Evolutionary conservation across 1,284 basidiomycete species (phyloP).

Genomic region (Fistulina hepatica): DNA sequence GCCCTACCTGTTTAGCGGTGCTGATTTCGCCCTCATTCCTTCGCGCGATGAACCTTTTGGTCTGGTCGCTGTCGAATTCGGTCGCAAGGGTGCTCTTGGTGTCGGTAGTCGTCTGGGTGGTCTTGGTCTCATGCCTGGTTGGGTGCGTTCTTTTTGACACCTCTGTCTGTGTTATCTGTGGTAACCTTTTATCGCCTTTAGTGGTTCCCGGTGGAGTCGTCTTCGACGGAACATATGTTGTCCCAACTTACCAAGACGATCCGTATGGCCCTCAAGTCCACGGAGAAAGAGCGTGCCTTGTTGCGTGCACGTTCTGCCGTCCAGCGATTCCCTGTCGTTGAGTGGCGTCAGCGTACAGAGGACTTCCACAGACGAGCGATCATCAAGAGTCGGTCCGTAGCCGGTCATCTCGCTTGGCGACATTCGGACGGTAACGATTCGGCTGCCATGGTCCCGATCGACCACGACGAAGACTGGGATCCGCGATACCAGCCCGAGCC

Average conservation of each 20-base stretch:
- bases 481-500: conserved; percentile 29
- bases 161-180: conserved; percentile 8
- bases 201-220: conserved; percentile 94
- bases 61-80: conserved; percentile 88
- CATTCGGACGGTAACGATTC: conserved; percentile 53
- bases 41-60: conserved; percentile 92
- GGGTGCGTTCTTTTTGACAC: conserved; percentile 46
- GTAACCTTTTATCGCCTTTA: conserved; percentile 24
- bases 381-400: conserved; percentile 50
- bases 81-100: conserved; percentile 87
- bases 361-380: conserved; percentile 86
- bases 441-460: conserved; percentile 25
- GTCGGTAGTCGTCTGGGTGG: conserved; percentile 87
- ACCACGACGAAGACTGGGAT: conserved; percentile 35
- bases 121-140: conserved; percentile 91
- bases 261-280: conserved; percentile 83
- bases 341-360: conserved; percentile 89
- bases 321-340: conserved; percentile 89
- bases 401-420: conserved; percentile 70
- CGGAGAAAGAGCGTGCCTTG: conserved; percentile 79
- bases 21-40: conserved; percentile 86
- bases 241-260: conserved; percentile 90
- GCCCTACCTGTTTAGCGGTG: conserved; percentile 84
- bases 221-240: conserved; percentile 81
- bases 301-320: conserved; percentile 89